Evolutionary conservation across 805 yeast species (phyloP).

Genomic region (Huiozyma sinensis): DNA sequence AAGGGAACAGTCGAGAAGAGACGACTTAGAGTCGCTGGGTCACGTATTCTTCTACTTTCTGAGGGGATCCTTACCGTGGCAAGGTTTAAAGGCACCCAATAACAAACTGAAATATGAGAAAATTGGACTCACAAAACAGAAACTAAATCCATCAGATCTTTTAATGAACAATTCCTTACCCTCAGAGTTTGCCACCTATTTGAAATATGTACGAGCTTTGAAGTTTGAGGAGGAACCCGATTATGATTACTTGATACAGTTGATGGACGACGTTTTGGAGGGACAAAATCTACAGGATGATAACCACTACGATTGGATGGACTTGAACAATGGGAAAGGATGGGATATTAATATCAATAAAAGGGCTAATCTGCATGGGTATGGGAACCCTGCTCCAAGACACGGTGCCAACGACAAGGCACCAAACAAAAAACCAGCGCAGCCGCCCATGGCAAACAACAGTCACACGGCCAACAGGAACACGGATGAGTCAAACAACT

Average conservation of each 20-base stretch:
- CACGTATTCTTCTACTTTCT: slow-evolving; percentile 73
- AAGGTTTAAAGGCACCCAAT: slow-evolving; percentile 82
- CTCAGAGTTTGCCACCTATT: slow-evolving; percentile 61
- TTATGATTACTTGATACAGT: slow-evolving; percentile 51
- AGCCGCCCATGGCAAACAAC: neutral
- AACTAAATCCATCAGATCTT: slow-evolving; percentile 51
- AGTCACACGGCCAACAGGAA: neutral
- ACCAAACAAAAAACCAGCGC: slow-evolving; percentile 11
- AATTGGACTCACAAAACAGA: slow-evolving; percentile 70
- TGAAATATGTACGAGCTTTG: slow-evolving; percentile 55
- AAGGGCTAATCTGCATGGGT: slow-evolving; percentile 73
- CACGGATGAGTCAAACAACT: slow-evolving; percentile 2
- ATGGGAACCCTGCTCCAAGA: slow-evolving; percentile 58
- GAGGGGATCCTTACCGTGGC: slow-evolving; percentile 80
- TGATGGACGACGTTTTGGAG: slow-evolving; percentile 49
- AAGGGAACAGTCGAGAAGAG: slow-evolving; percentile 73
- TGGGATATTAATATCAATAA: slow-evolving; percentile 71
- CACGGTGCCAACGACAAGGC: slow-evolving; percentile 13
- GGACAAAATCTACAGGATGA: slow-evolving; percentile 52
- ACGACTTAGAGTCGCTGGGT: slow-evolving; percentile 71
- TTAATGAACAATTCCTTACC: slow-evolving; percentile 51
- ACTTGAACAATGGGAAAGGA: slow-evolving; percentile 66
- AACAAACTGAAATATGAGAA: slow-evolving; percentile 75
- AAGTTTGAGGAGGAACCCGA: slow-evolving; percentile 76
- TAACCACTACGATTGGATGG: slow-evolving; percentile 73